Evolutionary conservation across 2,329 filamentous ascomycete species (phyloP), one percentile per base, ranked within the genome.

Genomic region (Trichothecium sympodiale): DNA sequence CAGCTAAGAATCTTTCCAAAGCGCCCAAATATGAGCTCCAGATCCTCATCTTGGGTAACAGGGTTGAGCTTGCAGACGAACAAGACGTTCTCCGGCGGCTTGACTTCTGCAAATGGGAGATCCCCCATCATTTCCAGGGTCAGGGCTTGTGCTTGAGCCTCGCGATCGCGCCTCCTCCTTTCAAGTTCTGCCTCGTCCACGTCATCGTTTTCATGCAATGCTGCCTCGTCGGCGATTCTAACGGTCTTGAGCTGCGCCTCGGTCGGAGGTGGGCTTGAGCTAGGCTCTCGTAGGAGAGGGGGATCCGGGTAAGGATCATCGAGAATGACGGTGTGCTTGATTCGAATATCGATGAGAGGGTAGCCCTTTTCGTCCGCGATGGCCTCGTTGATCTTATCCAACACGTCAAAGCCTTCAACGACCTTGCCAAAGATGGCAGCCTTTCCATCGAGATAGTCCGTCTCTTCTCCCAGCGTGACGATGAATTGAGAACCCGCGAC

Each of bases 41-140:
- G 67, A 54, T 98, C 91, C 51, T 94, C 83, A 51, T 95, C 89
- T 52, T 85, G 83, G 8, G 91, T 98, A 32, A 98, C 87, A 0
- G 91, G 91, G 49, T 98, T 98, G 30, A 98, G 69, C 57, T 98
- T 98, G 79, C 91, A 98, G 30, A 98, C 88, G 54, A 98, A 98
- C 2, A 98, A 69, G 12, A 98, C 80, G 56, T 98, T 96, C 62
- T 98, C 91, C 0, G 91, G 91, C 4, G 91, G 91, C 49, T 89
- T 93, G 48, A 98, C 88, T 60, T 98, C 91, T 40, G 91, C 91
- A 57, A 95, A 98, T 4, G 91, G 91, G 39, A 98, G 65, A 56
- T 98, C 91, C 30, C 91, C 91, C 60, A 98, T 91, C 79, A 98
- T 93, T 62, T 98, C 91, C 33, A 98, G 70, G 2, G 89, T 96